Base-by-base conservation (phyloP, 176 grass and related monocot species). In the Musa schizocarpa region DNA sequence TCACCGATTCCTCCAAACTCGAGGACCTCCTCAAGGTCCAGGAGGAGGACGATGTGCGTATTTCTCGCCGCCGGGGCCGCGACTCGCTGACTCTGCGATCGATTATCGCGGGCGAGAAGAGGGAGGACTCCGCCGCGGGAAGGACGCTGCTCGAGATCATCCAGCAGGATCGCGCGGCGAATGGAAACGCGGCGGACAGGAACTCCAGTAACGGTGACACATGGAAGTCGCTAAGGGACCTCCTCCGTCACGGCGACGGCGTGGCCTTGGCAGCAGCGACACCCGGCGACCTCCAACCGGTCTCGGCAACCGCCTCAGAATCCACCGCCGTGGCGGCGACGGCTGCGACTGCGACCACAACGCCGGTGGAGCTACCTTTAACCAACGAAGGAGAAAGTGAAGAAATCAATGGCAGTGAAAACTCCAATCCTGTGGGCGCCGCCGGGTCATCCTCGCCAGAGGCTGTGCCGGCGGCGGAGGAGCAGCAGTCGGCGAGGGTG, bases 21-120 rank as follows among this genome's bases (percentile, higher is more conserved):
- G 84, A 86, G 9, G 82, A 92, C 20, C 52, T 82, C 52, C 81
- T 86, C 71, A 80, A 78, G 72, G 53, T 84, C 13, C 82, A 77
- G 11, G 76, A 59, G 53, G 77, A 83, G 13, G 89, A 85, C 59
- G 69, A 58, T 3, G 26, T 16, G 65, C 23, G 26, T 7, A 0
- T 34, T 23, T 68, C 23, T 23, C 65, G 24, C n/a, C 65, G 57
- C 22, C 72, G 70, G 53, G 74, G 66, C 1, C 14, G 26, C 23
- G 26, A 23, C 13, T 24, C 27, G 25, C 14, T 62, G 12, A 25
- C 13, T 1, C 26, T 24, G 25, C 25, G 9, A 13, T 34, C 11
- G 23, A n/a, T 62, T n/a, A 8, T 62, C 6, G 57, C 65, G 1
- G 0, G 26, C 23, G 65, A 68, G 65, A 68, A 16, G 65, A 25